Conservation (phyloP, 257 asterid species). For the Rhazya stricta region DNA sequence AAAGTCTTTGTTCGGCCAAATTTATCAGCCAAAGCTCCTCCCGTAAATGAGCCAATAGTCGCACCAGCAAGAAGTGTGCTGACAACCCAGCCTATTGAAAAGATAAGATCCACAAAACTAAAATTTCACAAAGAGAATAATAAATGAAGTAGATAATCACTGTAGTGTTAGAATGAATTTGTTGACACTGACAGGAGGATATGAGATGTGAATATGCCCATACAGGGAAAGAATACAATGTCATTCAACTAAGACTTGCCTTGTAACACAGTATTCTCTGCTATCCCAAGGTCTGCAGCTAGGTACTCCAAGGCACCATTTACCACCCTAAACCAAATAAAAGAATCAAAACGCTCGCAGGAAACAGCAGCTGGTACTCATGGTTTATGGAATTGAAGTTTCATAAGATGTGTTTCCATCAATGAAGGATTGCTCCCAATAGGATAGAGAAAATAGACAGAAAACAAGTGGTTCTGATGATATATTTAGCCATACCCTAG, state of each 20-base stretch:
- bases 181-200: neutral
- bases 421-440: neutral
- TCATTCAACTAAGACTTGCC: constrained; percentile 43
- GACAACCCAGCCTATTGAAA: constrained; percentile 80
- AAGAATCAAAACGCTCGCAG: too few relatives aligned
- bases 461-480: neutral
- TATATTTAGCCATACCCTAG: constrained; percentile 57
- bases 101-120: constrained; percentile 11
- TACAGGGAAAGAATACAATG: neutral
- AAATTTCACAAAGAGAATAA: constrained; percentile 14
- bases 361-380: neutral
- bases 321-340: constrained; percentile 64
- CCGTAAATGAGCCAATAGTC: constrained; percentile 91
- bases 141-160: neutral
- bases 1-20: constrained; percentile 94
- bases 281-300: constrained; percentile 82
- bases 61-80: constrained; percentile 97
- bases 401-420: neutral
- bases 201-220: neutral
- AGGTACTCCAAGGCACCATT: constrained; percentile 94
- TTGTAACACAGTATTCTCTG: constrained; percentile 66
- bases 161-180: neutral
- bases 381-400: neutral
- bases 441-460: neutral
- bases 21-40: constrained; percentile 90